phyloP scores from a whole-genome alignment of 2,329 filamentous ascomycete genomes.

The Pseudogymnoascus sp. region DNA sequence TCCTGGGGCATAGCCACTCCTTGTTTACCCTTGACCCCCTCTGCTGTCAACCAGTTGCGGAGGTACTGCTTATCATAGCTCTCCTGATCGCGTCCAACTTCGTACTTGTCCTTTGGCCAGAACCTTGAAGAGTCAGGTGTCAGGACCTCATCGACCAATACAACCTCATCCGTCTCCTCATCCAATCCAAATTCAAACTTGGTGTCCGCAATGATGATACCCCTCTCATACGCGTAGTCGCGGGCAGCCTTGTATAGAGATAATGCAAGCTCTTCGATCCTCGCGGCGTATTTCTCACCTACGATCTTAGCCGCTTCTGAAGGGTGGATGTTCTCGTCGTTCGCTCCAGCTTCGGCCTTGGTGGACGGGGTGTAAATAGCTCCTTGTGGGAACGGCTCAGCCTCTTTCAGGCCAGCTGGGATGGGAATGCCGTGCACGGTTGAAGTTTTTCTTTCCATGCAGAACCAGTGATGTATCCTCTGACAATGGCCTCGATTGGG shows the following conservation, averaged over 20 bases:
- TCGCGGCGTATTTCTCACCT: constrained; percentile 51
- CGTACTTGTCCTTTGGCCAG: constrained; percentile 71
- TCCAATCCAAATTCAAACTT: constrained; percentile 69
- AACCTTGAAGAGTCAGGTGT: constrained; percentile 81
- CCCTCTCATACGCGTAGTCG: constrained; percentile 48
- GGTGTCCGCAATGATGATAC: constrained; percentile 67
- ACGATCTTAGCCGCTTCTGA: constrained; percentile 42
- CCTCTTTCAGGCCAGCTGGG: constrained; percentile 52
- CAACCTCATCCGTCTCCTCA: constrained; percentile 50
- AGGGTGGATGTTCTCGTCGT: constrained; percentile 65
- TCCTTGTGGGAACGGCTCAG: constrained; percentile 50
- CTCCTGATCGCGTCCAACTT: constrained; percentile 66
- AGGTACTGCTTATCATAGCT: constrained; percentile 87
- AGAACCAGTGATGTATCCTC: constrained; percentile 68
- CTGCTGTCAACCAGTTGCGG: constrained; percentile 70
- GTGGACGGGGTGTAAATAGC: constrained; percentile 63
- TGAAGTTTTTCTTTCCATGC: constrained; percentile 59
- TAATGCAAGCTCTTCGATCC: constrained; percentile 52
- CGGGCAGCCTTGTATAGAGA: constrained; percentile 52
- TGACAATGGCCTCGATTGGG: constrained; percentile 64
- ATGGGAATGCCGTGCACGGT: constrained; percentile 61
- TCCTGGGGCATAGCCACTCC: constrained; percentile 67
- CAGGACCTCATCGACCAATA: constrained; percentile 66
- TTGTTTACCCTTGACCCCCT: constrained; percentile 69
- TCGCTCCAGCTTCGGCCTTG: constrained; percentile 59